Conservation (phyloP, 1,284 basidiomycete genomes). For the Rhizoctonia solani region DNA sequence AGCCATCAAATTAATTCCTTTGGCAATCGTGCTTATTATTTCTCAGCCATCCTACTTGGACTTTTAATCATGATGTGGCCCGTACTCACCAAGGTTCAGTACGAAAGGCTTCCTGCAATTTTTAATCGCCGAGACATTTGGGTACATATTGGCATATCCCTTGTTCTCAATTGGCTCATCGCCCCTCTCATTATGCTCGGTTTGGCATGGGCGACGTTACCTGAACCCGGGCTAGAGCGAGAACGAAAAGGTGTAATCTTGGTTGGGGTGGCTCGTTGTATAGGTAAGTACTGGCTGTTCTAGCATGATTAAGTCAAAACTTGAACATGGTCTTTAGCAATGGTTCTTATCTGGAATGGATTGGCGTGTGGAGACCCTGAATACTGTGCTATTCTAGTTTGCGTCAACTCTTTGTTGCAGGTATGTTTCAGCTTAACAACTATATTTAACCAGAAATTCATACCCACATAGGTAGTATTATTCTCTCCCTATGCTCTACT, state of each 20-base stretch:
- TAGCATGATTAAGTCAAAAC: constrained; percentile 46
- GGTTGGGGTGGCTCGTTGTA: constrained; percentile 58
- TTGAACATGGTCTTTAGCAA: constrained; percentile 53
- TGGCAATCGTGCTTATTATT: background rate
- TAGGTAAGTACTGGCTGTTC: constrained; percentile 51
- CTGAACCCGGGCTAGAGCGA: constrained; percentile 62
- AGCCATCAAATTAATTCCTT: background rate
- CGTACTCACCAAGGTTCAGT: constrained; percentile 72
- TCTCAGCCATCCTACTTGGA: constrained; percentile 71
- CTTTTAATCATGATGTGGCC: constrained; percentile 88
- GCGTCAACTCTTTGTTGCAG: constrained; percentile 53
- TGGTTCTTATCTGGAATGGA: constrained; percentile 85
- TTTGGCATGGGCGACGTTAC: constrained; percentile 82
- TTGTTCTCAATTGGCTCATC: constrained; percentile 81
- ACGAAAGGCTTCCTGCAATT: constrained; percentile 67
- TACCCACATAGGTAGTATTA: constrained; percentile 70
- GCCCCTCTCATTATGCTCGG: constrained; percentile 83
- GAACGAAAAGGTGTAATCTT: constrained; percentile 58
- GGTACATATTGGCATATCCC: constrained; percentile 70
- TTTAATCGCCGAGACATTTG: constrained; percentile 63
- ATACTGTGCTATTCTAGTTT: constrained; percentile 72
- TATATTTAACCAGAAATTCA: background rate
- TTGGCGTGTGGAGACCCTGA: constrained; percentile 76
- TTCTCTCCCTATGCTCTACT: constrained; percentile 77
- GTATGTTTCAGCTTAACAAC: constrained; percentile 26